A percentile compares a stretch with the other conserved stretches of the same genome.
These are phyloP conservation scores for Phytophthora syringae DNA, from an alignment of 352 stramenopile species.

Conservation along the genomic window DNA sequence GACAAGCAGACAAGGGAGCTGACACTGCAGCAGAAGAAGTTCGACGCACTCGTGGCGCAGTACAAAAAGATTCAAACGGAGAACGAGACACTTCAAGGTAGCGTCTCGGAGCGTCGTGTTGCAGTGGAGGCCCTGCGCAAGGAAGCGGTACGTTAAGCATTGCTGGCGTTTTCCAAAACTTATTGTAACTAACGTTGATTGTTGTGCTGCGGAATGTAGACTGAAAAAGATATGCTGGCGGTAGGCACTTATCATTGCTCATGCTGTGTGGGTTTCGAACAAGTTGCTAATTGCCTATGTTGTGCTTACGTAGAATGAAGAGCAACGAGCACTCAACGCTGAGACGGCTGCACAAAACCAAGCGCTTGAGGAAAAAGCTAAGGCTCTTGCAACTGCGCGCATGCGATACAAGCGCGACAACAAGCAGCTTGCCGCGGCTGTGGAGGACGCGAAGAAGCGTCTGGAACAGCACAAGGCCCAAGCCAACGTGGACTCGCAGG, in stretches of 20 bases:
- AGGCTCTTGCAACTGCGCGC: conserved; percentile 83
- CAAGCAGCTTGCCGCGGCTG: conserved; percentile 70
- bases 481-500: conserved; percentile 70
- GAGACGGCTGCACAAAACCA: conserved; percentile 86
- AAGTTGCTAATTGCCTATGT: conserved; percentile 1
- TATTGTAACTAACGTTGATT: conserved; percentile 8
- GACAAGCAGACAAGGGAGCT: conserved; percentile 82
- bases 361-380: conserved; percentile 87
- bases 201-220: conserved; percentile 59
- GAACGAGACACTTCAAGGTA: conserved; percentile 79
- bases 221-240: conserved; percentile 87
- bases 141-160: conserved; percentile 66
- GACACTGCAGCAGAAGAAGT: conserved; percentile 77
- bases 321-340: conserved; percentile 85
- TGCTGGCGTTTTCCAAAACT: neutral
- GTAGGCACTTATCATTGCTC: conserved; percentile 39
- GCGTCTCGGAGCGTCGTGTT: conserved; percentile 61
- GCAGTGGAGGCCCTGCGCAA: conserved; percentile 82
- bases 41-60: conserved; percentile 76
- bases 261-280: neutral
- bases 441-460: conserved; percentile 86
- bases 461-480: conserved; percentile 84
- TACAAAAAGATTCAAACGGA: conserved; percentile 87
- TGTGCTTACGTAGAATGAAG: conserved; percentile 72
- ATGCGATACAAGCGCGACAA: conserved; percentile 92